phyloP scores from a whole-genome alignment of 2,329 filamentous ascomycete genomes.

The Phialophora tarda region DNA sequence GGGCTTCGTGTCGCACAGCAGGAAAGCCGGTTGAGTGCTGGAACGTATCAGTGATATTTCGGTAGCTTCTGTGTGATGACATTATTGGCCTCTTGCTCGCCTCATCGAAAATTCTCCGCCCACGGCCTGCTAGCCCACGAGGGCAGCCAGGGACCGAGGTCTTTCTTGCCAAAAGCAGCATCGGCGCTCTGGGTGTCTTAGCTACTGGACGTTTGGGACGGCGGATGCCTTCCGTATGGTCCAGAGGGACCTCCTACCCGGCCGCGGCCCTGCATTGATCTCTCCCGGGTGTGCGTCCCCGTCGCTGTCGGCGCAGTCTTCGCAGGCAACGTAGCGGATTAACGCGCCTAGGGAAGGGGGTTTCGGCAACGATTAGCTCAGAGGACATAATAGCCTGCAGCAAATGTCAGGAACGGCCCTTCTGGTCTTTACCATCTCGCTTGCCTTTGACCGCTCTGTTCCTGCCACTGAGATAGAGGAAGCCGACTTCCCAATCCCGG shows the following conservation, averaged over 20 bases:
- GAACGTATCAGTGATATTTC: not conserved
- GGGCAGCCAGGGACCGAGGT: conserved; percentile 5
- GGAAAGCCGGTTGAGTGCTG: not conserved
- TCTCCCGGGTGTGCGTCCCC: not conserved
- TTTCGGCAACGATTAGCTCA: not conserved
- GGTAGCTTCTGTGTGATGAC: not conserved
- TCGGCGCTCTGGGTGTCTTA: conserved; percentile 7
- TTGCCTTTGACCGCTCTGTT: not conserved
- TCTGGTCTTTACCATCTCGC: not conserved
- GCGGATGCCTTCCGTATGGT: conserved; percentile 14
- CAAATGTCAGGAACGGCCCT: not conserved
- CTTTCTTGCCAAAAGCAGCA: not conserved
- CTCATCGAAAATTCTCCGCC: conserved; percentile 1
- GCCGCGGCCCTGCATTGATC: not conserved
- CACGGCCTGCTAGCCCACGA: conserved; percentile 9
- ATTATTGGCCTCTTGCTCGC: not conserved
- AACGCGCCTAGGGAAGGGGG: not conserved
- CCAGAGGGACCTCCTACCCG: not conserved
- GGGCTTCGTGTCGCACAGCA: not conserved
- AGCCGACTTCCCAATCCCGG: not conserved
- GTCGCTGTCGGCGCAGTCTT: not conserved
- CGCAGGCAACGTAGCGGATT: not conserved
- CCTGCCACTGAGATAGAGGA: not conserved
- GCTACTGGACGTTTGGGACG: conserved; percentile 16
- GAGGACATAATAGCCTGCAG: not conserved